Evolutionary conservation across 164 flowering plant species (phyloP).

Genomic region (Kalanchoe fedtschenkoi): DNA sequence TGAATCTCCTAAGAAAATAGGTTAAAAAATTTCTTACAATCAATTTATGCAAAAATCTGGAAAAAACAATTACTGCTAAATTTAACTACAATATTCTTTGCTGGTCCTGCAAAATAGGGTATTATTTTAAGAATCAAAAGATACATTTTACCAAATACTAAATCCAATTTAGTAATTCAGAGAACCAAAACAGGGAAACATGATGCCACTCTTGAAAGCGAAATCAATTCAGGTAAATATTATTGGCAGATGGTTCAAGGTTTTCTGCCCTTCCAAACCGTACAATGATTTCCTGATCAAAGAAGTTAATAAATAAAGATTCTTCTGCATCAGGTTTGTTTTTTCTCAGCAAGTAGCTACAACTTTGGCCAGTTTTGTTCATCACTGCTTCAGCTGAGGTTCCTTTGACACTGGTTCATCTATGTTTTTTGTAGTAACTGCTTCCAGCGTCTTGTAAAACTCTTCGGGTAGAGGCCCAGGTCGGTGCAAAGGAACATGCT

Average conservation of each 20-base stretch:
- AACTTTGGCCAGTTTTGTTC: neutral
- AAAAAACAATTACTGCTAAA: no score
- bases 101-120: no score
- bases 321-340: neutral
- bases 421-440: slow-evolving; percentile 20
- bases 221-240: neutral
- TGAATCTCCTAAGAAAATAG: no score
- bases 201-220: neutral
- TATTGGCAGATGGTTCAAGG: slow-evolving; percentile 1
- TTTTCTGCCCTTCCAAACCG: slow-evolving; percentile 1
- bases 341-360: neutral
- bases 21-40: no score
- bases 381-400: neutral
- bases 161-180: no score
- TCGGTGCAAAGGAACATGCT: slow-evolving; percentile 78
- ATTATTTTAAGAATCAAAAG: no score
- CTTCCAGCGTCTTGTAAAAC: slow-evolving; percentile 71
- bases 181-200: neutral
- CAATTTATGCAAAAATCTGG: no score
- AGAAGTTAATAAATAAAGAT: neutral
- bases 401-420: slow-evolving; percentile 18
- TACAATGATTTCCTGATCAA: neutral
- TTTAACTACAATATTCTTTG: no score
- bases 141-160: no score
- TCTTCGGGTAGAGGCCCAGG: slow-evolving; percentile 87